These are phyloP conservation scores for Sanghuangporus weigelae DNA, from an alignment of 1,284 basidiomycete species.

Conservation along the genomic window DNA sequence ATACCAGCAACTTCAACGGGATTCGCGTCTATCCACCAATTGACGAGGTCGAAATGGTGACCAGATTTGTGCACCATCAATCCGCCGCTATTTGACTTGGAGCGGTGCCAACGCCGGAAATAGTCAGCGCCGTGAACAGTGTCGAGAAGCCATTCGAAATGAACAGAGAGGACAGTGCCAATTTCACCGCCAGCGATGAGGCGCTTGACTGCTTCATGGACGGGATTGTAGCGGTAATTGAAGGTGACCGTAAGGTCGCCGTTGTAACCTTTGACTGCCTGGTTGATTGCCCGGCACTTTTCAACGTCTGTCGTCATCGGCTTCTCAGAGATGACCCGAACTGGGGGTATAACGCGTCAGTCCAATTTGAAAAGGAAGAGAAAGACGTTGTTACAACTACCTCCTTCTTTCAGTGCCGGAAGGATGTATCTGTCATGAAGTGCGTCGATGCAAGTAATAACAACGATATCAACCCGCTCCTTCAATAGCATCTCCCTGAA, in stretches of 20 bases:
- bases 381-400: slow-evolving; percentile 24
- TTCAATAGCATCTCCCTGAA: slow-evolving; percentile 44
- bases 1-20: slow-evolving; percentile 48
- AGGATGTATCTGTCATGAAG: slow-evolving; percentile 47
- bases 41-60: slow-evolving; percentile 48
- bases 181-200: slow-evolving; percentile 45
- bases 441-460: slow-evolving; percentile 50
- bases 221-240: slow-evolving; percentile 48
- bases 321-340: slow-evolving; percentile 47
- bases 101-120: slow-evolving; percentile 49
- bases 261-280: slow-evolving; percentile 38
- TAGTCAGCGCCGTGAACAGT: slow-evolving; percentile 53
- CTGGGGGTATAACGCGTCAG: slow-evolving; percentile 19
- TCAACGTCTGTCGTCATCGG: slow-evolving; percentile 50
- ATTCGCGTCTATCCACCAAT: slow-evolving; percentile 51
- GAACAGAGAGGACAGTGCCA: slow-evolving; percentile 46
- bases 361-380: neutral
- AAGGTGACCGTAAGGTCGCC: slow-evolving; percentile 41
- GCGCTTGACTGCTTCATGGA: slow-evolving; percentile 49
- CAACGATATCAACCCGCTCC: slow-evolving; percentile 42
- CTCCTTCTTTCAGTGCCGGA: slow-evolving; percentile 35
- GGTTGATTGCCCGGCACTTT: slow-evolving; percentile 42
- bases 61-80: slow-evolving; percentile 51
- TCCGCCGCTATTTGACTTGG: slow-evolving; percentile 46
- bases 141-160: slow-evolving; percentile 51